Base-by-base conservation (phyloP, 495 filamentous ascomycete genomes). In the Xylaria scruposa region DNA sequence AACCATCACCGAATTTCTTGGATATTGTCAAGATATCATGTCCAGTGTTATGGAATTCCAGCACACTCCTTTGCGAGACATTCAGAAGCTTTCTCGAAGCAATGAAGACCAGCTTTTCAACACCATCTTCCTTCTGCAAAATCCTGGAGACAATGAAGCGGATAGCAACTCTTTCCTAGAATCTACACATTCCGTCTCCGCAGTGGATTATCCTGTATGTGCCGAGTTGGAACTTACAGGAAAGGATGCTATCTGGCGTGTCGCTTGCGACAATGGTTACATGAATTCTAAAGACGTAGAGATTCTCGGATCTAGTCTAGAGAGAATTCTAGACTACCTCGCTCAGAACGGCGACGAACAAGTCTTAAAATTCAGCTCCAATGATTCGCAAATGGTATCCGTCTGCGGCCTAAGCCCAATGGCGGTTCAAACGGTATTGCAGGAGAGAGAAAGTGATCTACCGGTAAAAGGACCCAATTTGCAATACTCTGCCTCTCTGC, bases 201-300 rank as follows among this genome's bases (percentile, higher is more conserved):
- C 88, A 61, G 88, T 93, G 24, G 93, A 95, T 70, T 95, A 93
- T 75, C 91, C 91, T 0, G 78, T 95, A n/a, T 94, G 91, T 72
- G 86, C 92, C 3, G 93, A 97, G 79, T 88, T 94, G 83, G 93
- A 95, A 72, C 78, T 86, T 24, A 77, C 83, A 4, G 87, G 79
- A 15, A 77, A 84, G 31, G 73, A 78, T 1, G 71, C 95, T 0
- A 68, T 90, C 4, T 94, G 92, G 87, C 88, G 90, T 24, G 84
- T 87, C n/a, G 93, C 92, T 10, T 91, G 91, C 71, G 89, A 91
- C 70, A 86, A 84, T 6, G 78, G 77, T 17, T 84, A 87, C 38
- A 74, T 91, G 15, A 81, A 85, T 53, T 70, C 76, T 15, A 56
- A 77, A 0, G 85, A 85, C 29, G 80, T 84, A 0, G 44, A 81